Evolutionary conservation across 1,139 yeast species (phyloP).

Genomic region (Debaryomycetaceae sp.): DNA sequence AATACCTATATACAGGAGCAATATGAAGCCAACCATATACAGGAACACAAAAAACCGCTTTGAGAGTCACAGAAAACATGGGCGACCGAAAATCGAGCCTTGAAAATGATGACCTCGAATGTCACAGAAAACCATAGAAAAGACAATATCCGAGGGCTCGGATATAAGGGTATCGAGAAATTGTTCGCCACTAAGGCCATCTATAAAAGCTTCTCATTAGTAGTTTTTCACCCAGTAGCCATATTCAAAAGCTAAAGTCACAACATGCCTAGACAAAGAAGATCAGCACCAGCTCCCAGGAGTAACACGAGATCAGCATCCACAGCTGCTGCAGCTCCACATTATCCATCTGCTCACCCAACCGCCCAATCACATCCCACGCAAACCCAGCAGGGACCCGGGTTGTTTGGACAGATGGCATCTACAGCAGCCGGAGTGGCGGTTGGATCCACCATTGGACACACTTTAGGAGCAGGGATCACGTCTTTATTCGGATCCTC

Average conservation of each 20-base stretch:
- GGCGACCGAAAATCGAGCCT: too few relatives aligned
- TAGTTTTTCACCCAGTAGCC: neutral
- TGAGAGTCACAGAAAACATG: too few relatives aligned
- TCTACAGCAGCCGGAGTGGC: slow-evolving; percentile 99
- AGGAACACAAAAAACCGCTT: too few relatives aligned
- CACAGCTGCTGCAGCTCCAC: slow-evolving; percentile 64
- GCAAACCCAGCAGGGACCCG: slow-evolving; percentile 58
- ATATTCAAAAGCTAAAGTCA: neutral
- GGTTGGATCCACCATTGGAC: slow-evolving; percentile 96
- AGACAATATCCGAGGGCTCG: too few relatives aligned
- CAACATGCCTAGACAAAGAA: slow-evolving; percentile 62
- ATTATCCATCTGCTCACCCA: slow-evolving; percentile 37
- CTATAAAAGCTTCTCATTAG: neutral
- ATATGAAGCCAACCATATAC: too few relatives aligned
- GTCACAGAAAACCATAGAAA: too few relatives aligned
- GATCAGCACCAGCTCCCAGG: slow-evolving; percentile 62
- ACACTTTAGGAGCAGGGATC: slow-evolving; percentile 92
- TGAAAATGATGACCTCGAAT: too few relatives aligned
- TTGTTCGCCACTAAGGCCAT: slow-evolving; percentile 2
- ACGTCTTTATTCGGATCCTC: slow-evolving; percentile 85
- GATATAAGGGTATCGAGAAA: too few relatives aligned
- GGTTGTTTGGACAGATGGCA: slow-evolving; percentile 95
- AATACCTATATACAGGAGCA: too few relatives aligned
- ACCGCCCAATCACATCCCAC: slow-evolving; percentile 27
- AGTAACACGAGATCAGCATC: slow-evolving; percentile 70